Evolutionary conservation across 1,139 yeast genomes (phyloP).

Genomic region (Zygosaccharomyces pseudobailii): DNA sequence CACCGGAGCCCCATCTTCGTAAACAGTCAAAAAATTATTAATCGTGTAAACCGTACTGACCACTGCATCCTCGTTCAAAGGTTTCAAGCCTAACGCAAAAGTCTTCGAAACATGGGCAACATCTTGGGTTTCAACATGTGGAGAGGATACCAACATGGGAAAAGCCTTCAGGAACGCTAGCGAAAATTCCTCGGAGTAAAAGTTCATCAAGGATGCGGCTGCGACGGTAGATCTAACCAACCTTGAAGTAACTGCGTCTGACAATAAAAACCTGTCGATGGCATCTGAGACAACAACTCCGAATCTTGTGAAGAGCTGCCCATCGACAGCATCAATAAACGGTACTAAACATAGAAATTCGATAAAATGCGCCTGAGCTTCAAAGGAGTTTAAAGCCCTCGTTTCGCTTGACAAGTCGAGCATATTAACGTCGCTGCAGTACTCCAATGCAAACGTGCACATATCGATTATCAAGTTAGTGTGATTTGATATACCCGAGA

Average conservation of each 20-base stretch:
- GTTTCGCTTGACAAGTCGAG: conserved; percentile 26
- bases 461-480: conserved; percentile 13
- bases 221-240: conserved; percentile 37
- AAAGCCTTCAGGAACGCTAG: conserved; percentile 28
- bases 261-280: conserved; percentile 20
- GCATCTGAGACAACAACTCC: conserved; percentile 16
- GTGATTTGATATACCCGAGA: conserved; percentile 5
- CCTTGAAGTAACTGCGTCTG: conserved; percentile 32
- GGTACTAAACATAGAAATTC: conserved; percentile 27
- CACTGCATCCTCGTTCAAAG: conserved; percentile 64
- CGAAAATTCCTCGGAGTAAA: conserved; percentile 30
- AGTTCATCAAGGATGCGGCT: conserved; percentile 31
- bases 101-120: conserved; percentile 37
- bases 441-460: conserved; percentile 17
- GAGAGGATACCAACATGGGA: conserved; percentile 33
- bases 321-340: conserved; percentile 13
- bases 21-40: conserved; percentile 65
- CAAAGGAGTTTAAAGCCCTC: conserved; percentile 27
- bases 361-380: conserved; percentile 15
- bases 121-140: conserved; percentile 20
- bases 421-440: conserved; percentile 9
- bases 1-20: conserved; percentile 39
- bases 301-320: conserved; percentile 15
- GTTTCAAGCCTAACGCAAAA: conserved; percentile 42
- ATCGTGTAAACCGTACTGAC: conserved; percentile 85